Evolutionary conservation across 345 rosid genomes (phyloP).

Genomic region (Litchi chinensis): DNA sequence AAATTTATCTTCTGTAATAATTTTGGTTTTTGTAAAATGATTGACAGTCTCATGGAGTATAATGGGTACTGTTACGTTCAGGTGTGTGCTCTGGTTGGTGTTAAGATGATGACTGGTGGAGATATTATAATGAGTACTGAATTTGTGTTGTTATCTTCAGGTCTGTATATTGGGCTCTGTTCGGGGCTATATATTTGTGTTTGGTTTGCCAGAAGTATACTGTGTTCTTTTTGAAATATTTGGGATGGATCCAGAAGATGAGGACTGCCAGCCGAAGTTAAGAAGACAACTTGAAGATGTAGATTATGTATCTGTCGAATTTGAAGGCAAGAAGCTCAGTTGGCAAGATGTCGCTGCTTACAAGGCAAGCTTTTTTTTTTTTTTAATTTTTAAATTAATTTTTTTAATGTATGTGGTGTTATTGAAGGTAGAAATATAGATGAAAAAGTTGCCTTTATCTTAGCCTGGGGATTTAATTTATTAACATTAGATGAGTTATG

Average conservation of each 20-base stretch:
- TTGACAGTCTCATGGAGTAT: neutral
- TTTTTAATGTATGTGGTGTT: neutral
- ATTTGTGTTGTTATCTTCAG: conserved; percentile 37
- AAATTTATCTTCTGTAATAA: neutral
- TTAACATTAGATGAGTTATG: neutral
- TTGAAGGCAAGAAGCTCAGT: conserved; percentile 75
- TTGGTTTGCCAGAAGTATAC: conserved; percentile 97
- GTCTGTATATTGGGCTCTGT: conserved; percentile 91
- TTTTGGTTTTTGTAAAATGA: conserved; percentile 1
- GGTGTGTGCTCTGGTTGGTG: conserved; percentile 87
- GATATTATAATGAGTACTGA: conserved; percentile 1
- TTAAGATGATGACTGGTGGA: conserved; percentile 10
- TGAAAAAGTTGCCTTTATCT: neutral
- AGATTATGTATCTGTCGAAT: conserved; percentile 91
- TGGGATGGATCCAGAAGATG: conserved; percentile 96
- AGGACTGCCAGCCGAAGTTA: conserved; percentile 83
- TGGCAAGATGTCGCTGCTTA: conserved; percentile 96
- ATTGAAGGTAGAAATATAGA: neutral
- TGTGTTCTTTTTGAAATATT: conserved; percentile 92
- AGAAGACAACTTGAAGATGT: conserved; percentile 97
- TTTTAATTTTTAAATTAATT: neutral
- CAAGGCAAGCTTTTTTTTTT: conserved; percentile 48
- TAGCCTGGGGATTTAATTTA: neutral
- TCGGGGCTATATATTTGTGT: conserved; percentile 92
- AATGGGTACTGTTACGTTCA: conserved; percentile 26